Evolutionary conservation across 176 grass and related monocot species (phyloP).

Genomic region (Eleusine coracana): DNA sequence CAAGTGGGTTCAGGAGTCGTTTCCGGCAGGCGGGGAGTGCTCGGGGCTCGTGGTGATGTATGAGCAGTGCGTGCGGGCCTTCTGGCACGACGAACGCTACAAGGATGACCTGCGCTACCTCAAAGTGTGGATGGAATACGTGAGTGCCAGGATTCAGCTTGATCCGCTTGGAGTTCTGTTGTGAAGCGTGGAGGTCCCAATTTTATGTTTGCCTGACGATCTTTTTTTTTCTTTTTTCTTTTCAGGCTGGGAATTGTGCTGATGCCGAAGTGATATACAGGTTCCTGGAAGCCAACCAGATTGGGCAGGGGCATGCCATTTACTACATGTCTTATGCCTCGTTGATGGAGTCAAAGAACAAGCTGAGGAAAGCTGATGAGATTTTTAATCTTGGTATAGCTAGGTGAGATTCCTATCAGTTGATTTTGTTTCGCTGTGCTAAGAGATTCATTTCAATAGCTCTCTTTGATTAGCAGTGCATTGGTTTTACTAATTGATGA

Average conservation of each 20-base stretch:
- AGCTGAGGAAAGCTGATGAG: conserved; percentile 78
- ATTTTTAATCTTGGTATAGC: conserved; percentile 82
- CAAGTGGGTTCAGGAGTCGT: conserved; percentile 98
- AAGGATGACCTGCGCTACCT: conserved; percentile 89
- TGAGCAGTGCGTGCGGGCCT: conserved; percentile 87
- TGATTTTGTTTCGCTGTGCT: neutral
- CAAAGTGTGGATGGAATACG: conserved; percentile 99
- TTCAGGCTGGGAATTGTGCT: conserved; percentile 73
- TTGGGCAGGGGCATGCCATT: conserved; percentile 71
- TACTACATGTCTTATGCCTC: conserved; percentile 73
- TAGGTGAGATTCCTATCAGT: conserved; percentile 56
- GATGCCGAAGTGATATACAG: conserved; percentile 81
- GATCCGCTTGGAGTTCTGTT: conserved; percentile 9
- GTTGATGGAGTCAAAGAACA: conserved; percentile 80
- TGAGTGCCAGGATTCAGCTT: conserved; percentile 39
- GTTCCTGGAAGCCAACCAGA: conserved; percentile 83
- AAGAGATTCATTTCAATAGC: neutral
- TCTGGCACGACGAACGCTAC: conserved; percentile 88
- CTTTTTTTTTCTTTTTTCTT: neutral
- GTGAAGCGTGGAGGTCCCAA: neutral
- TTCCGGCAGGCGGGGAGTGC: conserved; percentile 81
- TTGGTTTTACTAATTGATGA: neutral
- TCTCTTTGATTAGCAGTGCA: conserved; percentile 15
- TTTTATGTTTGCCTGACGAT: neutral
- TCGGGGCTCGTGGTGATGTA: conserved; percentile 92